Evolutionary conservation across 441 rosid species (phyloP), one percentile per base, ranked within the genome.

Genomic region (Bocquillonia castaneifolia): DNA sequence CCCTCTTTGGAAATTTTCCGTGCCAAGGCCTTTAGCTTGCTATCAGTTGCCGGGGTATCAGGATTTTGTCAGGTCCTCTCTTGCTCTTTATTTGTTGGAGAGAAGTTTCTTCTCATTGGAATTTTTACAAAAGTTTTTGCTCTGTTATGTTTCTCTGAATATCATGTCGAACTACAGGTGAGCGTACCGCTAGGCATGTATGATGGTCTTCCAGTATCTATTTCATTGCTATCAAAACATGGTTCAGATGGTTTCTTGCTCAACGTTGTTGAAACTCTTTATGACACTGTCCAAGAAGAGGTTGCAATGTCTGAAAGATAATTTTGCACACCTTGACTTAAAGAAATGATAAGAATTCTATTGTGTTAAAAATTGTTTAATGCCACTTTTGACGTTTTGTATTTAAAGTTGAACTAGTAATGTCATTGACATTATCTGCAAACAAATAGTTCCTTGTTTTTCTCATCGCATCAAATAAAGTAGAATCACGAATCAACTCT

Each of bases 171-270:
- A 70, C 12, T 63, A 14, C 83, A 90, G 97, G 97, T 91, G 64
- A 91, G 76, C 69, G 79, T 93, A 68, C 96, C 97, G 0, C 71
- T 91, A 45, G 94, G 96, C 17, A 66, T 76, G 77, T 73, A 81
- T 45, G 81, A 88, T 39, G 66, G 76, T 67, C 81, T 89, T 52
- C 97, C 98, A 3, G 83, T 90, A 26, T 76, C 97, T 0, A 72
- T 90, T 64, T 90, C 98, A 5, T 75, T 88, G 80, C 51, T 93
- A 61, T 92, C 91, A 7, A 89, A 79, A 73, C 85, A 83, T 32
- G 97, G 96, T 52, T 88, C 92, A 1, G 98, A 93, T 65, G 81
- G 81, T 47, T 89, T 91, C 79, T 83, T 93, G 78, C 85, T 93
- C 14, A 79, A 81, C 64, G 69, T 90, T 64, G 89, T 87, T 3